Evolutionary conservation across 768 basidiomycete species (phyloP), one percentile per base, ranked within the genome.

Genomic region (Tylopilus rubrobrunneus): DNA sequence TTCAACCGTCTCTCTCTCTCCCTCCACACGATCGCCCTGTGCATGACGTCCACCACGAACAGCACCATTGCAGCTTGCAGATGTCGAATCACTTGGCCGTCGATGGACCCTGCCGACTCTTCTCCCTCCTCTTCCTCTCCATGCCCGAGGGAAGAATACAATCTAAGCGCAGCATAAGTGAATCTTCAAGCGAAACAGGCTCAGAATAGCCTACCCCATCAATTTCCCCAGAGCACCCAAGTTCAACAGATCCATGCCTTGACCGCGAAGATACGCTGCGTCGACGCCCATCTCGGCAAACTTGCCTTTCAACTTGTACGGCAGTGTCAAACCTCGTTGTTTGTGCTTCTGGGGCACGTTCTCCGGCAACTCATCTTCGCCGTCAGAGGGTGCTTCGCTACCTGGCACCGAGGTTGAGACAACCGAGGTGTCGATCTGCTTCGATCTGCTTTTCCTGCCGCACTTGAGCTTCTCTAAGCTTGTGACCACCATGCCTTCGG

Each of bases 21-120:
- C 40, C 80, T 79, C 36, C 76, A 71, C 7, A 79, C 71, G 41
- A 87, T 76, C 21, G 78, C 73, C 33, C 74, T 75, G 51, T 80
- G 77, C 2, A 85, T 68, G 0, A 82, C 49, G 36, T 78, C 74
- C 8, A 76, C 74, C 15, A 78, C 72, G 58, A 87, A 89, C 31
- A 76, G 72, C 9, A 75, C 71, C 21, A 82, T 61, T 29, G 78
- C 73, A 10, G 64, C 71, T 19, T 73, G 71, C 36, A 89, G 57
- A 14, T 80, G 58, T 28, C 63, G 74, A 29, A 89, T 66, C 11
- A 79, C 74, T 8, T 76, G 69, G 0, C 73, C 71, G 7, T 85
- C 82, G 36, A 88, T 78, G 15, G 72, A 66, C n/a, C 27, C n/a
- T 40, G 53, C 50, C 0, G 66, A 53, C 14, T 65, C 62, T 1